Conservation (phyloP, 1,139 yeast species). For the Protomyces macrosporus region DNA sequence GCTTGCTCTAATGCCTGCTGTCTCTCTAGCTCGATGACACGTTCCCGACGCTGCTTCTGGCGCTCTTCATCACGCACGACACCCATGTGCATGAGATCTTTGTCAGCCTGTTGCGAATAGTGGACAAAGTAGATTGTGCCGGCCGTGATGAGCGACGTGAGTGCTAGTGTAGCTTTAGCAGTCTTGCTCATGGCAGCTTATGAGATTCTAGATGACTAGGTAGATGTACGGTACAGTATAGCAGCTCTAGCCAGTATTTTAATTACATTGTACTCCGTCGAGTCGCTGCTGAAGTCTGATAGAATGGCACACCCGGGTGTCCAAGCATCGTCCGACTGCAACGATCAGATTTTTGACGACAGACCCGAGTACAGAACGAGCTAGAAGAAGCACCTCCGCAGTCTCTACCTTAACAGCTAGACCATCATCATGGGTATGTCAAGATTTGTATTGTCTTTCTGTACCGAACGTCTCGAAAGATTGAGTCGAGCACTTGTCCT, state of each 20-base stretch:
- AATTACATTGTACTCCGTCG: not conserved
- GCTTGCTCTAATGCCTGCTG: conserved; percentile 32
- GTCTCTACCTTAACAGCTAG: not conserved
- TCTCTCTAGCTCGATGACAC: conserved; percentile 30
- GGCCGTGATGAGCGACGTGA: conserved; percentile 27
- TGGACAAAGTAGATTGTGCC: conserved; percentile 33
- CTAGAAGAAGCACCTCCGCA: too few relatives aligned
- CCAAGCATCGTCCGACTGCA: not conserved
- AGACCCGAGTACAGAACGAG: too few relatives aligned
- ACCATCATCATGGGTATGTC: not conserved
- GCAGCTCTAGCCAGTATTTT: not conserved
- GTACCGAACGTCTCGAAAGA: too few relatives aligned
- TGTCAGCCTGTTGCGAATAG: conserved; percentile 31
- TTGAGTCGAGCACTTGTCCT: too few relatives aligned
- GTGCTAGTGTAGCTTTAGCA: conserved; percentile 31
- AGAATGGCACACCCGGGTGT: not conserved
- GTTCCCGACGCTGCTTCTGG: conserved; percentile 31
- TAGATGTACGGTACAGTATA: not conserved
- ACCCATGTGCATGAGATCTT: conserved; percentile 32
- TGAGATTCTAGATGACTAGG: not conserved
- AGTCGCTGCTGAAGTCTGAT: not conserved
- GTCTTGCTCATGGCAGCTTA: conserved; percentile 30
- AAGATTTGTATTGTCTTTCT: too few relatives aligned
- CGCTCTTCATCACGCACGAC: conserved; percentile 33
- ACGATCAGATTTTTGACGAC: not conserved